Evolutionary conservation across 1,139 yeast genomes (phyloP), one percentile per base, ranked within the genome.

Genomic region (Yamadazyma atlantica): DNA sequence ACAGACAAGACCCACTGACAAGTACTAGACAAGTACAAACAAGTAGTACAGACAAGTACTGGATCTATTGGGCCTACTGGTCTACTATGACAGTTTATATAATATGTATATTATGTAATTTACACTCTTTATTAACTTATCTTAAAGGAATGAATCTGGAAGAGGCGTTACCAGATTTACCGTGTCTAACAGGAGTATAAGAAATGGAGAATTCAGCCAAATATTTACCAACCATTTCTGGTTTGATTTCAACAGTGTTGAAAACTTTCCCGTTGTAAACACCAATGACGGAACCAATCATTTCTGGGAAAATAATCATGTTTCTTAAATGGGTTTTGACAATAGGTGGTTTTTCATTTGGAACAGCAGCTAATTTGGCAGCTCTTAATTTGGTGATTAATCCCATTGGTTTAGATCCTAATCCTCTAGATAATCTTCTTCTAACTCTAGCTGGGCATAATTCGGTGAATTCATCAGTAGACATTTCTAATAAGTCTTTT

Each of bases 211-310:
- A 92, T 81, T 94, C 99, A 79, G 97, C 99, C 67, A 94, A 87
- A 94, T 94, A 94, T 85, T 90, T 96, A 70, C 98, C 98, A 69
- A 90, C 90, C 98, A 94, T 92, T 81, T 94, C 99, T 66, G 98
- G 97, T 75, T 80, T 89, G 76, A 94, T 78, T 76, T 94, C 99
- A 73, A 92, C 97, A 66, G 85, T 87, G 95, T 90, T 92, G 95
- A 94, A 94, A 62, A 81, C 89, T 82, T 94, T 94, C 80, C 99
- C 99, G 83, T 94, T 94, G 96, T 94, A 92, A 63, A 94, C 87
- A 78, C 97, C 97, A 60, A 94, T 83, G 59, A 90, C 95, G 50
- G 97, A 88, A 68, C 98, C 98, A 66, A 94, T 89, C 98, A 94
- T 94, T 83, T 94, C 99, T 78, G 99, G 99, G 59, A 92, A 95